A percentile compares a stretch with the other conserved stretches of the same genome.
Conservation (phyloP, 139 green algal genomes). For the Mesotaenium endlicherianum region DNA sequence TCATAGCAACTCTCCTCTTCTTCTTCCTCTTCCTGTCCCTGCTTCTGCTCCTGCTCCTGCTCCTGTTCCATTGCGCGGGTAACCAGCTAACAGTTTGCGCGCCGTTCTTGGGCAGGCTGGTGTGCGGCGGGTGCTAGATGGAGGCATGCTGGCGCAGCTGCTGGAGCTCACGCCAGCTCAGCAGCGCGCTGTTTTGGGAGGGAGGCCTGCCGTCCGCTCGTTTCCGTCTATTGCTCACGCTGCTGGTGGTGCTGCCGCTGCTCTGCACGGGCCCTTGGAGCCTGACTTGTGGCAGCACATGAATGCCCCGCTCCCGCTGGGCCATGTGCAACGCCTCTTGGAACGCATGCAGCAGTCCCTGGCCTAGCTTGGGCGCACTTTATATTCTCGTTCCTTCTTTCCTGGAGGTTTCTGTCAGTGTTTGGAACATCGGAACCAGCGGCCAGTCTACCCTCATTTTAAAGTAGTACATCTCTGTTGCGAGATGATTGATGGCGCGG, state of each 20-base stretch:
- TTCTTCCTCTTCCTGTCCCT: background rate
- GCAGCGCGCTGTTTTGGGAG: conserved; percentile 18
- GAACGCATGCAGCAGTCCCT: background rate
- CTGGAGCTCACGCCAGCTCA: conserved; percentile 21
- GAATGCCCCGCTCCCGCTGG: background rate
- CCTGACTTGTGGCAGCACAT: background rate
- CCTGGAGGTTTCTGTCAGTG: no score
- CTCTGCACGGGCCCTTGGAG: no score
- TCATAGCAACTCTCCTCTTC: background rate
- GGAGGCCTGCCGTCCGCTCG: background rate
- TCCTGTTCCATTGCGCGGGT: background rate
- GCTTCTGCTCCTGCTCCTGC: background rate
- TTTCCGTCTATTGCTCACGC: no score
- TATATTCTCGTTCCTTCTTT: no score
- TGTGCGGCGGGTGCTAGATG: conserved; percentile 18
- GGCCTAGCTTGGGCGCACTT: no score
- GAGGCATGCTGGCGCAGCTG: conserved; percentile 41
- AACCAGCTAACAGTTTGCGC: background rate
- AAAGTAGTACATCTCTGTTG: no score
- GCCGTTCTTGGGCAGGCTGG: conserved; percentile 1
- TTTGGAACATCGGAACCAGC: no score
- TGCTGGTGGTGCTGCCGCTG: no score
- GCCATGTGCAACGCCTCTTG: background rate
- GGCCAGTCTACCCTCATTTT: no score
- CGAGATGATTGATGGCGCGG: no score